These are phyloP conservation scores for Tympanopsis confertula DNA, from an alignment of 2,329 filamentous ascomycete species.

Conservation along the genomic window DNA sequence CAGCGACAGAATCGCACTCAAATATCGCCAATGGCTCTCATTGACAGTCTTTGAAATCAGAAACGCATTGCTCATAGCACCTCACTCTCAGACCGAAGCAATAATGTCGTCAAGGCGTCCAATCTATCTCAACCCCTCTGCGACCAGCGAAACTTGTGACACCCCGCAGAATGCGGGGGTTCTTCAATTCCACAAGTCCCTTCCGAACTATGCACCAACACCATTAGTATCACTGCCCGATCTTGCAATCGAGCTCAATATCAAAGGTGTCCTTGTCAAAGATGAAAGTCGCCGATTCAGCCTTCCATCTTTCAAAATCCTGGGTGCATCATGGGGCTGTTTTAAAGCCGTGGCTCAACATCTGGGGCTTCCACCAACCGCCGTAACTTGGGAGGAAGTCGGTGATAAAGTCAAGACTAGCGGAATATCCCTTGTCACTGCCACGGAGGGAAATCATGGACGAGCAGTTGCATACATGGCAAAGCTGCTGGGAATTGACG, in stretches of 20 bases:
- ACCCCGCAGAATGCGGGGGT: conserved; percentile 32
- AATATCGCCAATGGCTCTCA: no score
- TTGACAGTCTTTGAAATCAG: no score
- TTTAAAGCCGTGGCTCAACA: conserved; percentile 40
- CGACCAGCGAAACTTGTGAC: not conserved
- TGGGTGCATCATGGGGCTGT: conserved; percentile 66
- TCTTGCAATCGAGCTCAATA: conserved; percentile 43
- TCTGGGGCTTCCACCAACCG: conserved; percentile 24
- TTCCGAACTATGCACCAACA: conserved; percentile 45
- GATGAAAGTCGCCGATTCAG: conserved; percentile 60
- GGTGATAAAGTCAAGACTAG: conserved; percentile 14
- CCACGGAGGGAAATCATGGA: conserved; percentile 70
- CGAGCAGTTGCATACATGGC: conserved; percentile 62
- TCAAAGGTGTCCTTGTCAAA: conserved; percentile 53
- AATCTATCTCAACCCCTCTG: not conserved
- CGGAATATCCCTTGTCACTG: conserved; percentile 39
- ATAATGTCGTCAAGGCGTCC: not conserved
- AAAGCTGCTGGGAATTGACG: conserved; percentile 38
- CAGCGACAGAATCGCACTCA: no score
- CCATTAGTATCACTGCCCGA: conserved; percentile 37
- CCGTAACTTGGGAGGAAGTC: conserved; percentile 16
- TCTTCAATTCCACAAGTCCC: conserved; percentile 41
- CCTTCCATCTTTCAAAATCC: conserved; percentile 68
- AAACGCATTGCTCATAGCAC: no score
- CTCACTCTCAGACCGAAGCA: no score